Evolutionary conservation across 345 rosid genomes (phyloP), one percentile per base, ranked within the genome.

Genomic region (Gossypium australe): DNA sequence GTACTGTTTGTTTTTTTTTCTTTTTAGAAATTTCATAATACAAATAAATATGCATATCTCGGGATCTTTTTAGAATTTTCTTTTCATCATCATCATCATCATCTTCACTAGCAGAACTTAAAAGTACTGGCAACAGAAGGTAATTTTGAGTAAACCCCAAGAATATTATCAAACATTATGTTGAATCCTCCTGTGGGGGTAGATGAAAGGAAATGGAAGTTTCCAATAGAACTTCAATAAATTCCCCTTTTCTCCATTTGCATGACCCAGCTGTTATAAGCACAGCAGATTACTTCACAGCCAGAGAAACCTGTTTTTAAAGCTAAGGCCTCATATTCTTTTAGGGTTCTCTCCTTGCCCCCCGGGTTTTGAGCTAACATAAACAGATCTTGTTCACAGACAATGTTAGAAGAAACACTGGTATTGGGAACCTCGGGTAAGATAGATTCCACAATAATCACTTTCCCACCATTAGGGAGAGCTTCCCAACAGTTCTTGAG

Each of bases 401-500:
- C 87, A 38, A 84, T 80, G 51, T 80, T 80, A 0, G 88, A 77
- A 10, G 82, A 71, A 29, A 81, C 80, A 0, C 74, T 62, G 64
- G 62, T 73, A 53, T 84, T 78, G 0, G 85, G 79, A 5, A 55
- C 53, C 67, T 18, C 71, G 2, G 91, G 84, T 27, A 83, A 76
- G 76, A 88, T 80, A 0, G 84, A 61, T 58, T 86, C 86, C 70
- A 79, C 79, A 4, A 87, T 44, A 11, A 86, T 84, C 4, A 82
- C 84, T 77, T 85, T 88, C 14, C 90, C 89, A 12, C 67, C 49
- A 1, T 61, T 6, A 0, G 88, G 87, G 41, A 34, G 1, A 41
- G 86, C 81, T 75, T 82, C 83, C 75, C 74, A 78, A 45, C 94
- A 86, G 10, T 86, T 89, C 16, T 75, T 81, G 5, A 89, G 85